phyloP scores from a whole-genome alignment of 1,139 yeast genomes.

The Suhomyces terraborum region DNA sequence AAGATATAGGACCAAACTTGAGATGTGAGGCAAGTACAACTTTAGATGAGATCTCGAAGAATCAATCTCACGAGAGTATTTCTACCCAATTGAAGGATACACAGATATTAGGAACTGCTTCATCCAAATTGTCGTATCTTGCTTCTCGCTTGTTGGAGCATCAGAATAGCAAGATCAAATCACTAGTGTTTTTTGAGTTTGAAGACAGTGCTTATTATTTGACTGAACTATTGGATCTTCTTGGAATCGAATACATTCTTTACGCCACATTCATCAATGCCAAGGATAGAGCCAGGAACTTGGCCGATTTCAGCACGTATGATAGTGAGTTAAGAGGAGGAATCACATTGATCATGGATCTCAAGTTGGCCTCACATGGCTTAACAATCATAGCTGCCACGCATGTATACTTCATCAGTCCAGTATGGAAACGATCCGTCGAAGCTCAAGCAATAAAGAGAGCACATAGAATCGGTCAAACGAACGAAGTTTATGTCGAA shows the following conservation, averaged over 20 bases:
- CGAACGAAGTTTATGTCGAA: conserved; percentile 59
- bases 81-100: conserved; percentile 31
- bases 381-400: conserved; percentile 69
- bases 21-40: not conserved
- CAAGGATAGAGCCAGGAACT: conserved; percentile 52
- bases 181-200: conserved; percentile 68
- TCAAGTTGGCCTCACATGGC: conserved; percentile 70
- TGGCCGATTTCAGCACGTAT: conserved; percentile 52
- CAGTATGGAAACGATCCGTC: conserved; percentile 68
- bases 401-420: conserved; percentile 65
- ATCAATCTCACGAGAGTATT: not conserved
- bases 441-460: conserved; percentile 77
- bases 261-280: conserved; percentile 63
- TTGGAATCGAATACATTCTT: conserved; percentile 61
- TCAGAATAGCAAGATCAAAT: conserved; percentile 47
- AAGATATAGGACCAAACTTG: conserved; percentile 1
- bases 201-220: conserved; percentile 71
- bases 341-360: conserved; percentile 62
- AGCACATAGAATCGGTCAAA: conserved; percentile 73
- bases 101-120: conserved; percentile 55
- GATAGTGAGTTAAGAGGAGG: conserved; percentile 43
- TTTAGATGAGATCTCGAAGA: not conserved
- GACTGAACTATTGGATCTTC: conserved; percentile 61
- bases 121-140: conserved; percentile 62
- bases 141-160: conserved; percentile 55